Percentiles rank a stretch among this genome's conserved stretches.
Conservation (phyloP, 2,329 filamentous ascomycete species). For the Botrytis sinoallii region DNA sequence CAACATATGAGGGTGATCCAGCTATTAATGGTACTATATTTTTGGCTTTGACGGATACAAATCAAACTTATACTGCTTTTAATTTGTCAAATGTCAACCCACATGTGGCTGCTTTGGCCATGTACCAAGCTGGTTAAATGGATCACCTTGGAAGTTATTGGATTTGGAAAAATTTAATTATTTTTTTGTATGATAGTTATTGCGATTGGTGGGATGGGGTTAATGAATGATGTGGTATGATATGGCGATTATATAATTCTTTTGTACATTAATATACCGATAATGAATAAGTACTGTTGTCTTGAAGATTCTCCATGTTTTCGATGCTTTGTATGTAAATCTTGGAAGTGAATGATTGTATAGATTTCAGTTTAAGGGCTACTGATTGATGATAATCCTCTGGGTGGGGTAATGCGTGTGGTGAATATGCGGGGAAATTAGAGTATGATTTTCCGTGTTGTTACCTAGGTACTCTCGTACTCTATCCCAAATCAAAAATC, state of each 20-base stretch:
- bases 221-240: constrained; percentile 5
- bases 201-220: neutral
- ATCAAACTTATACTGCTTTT: constrained; percentile 70
- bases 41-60: constrained; percentile 67
- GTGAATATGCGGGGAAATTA: neutral
- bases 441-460: neutral
- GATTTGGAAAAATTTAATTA: neutral
- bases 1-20: constrained; percentile 57
- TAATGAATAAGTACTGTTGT: neutral
- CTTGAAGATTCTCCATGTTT: neutral
- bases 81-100: constrained; percentile 73
- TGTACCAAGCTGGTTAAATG: constrained; percentile 74
- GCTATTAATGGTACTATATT: constrained; percentile 78
- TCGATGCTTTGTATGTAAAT: no score
- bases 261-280: neutral
- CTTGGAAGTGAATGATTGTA: no score
- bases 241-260: neutral
- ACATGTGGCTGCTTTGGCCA: constrained; percentile 68
- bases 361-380: no score
- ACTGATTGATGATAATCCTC: no score
- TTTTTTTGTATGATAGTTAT: neutral
- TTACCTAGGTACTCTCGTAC: no score
- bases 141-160: neutral
- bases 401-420: neutral
- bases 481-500: neutral